Evolutionary conservation across 2,329 filamentous ascomycete species (phyloP), one percentile per base, ranked within the genome.

Genomic region (Huntiella decipiens): DNA sequence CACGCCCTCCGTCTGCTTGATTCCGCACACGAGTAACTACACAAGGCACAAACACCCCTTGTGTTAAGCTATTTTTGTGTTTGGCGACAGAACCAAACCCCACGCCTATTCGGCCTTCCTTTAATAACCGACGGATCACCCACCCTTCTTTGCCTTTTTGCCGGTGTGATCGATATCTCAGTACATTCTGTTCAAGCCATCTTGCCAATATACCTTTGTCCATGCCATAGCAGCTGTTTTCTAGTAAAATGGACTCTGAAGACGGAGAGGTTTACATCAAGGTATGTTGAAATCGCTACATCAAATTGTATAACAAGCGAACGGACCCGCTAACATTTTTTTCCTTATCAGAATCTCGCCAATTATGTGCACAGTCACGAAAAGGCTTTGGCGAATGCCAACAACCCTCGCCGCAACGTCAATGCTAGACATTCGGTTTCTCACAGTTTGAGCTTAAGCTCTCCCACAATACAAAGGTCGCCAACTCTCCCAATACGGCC

Each of bases 311-410:
- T 28, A 5, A 2, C 22, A 28, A 28, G 22, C 3, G 22, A 28
- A 8, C 22, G 22, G 22, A 28, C 22, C 22, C 22, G 22, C 22
- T 28, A 28, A 28, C 22, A 10, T 28, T 28, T 28, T 43, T 16
- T 28, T 36, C 55, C 50, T 55, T 51, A 61, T 66, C 61, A 95
- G 88, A 91, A 93, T 71, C 73, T 98, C 60, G 87, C 88, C 59
- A 80, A 80, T 65, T 96, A 94, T 64, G 86, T 98, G 64, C 85
- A 87, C 52, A 94, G 86, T 47, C 86, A 98, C 67, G 91, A 98
- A 65, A 93, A 93, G 66, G 88, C 87, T 34, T 74, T 98, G 52
- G 91, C 91, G 59, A 96, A 96, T 66, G 88, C 88, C 56, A 69
- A 95, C 52, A 88, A 95, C 62, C 71, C 92, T 55, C 79, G 80